Evolutionary conservation across 2,329 filamentous ascomycete species (phyloP).

Genomic region (Microcyclospora tardicrescens): DNA sequence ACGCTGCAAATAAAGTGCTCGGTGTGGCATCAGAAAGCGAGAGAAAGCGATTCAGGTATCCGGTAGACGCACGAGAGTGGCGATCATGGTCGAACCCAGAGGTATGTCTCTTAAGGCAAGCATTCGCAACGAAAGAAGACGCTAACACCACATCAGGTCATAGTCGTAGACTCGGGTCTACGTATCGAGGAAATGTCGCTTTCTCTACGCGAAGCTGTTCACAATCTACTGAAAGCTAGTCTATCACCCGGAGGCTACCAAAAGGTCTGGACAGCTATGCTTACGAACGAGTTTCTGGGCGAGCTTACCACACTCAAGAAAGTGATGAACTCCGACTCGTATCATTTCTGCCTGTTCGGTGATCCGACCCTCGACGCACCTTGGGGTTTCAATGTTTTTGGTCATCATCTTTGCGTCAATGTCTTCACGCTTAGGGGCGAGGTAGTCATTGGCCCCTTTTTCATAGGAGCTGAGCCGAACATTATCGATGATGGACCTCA

Average conservation of each 20-base stretch:
- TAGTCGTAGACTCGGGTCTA: slow-evolving; percentile 51
- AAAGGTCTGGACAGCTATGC: slow-evolving; percentile 56
- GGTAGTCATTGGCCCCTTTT: slow-evolving; percentile 58
- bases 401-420: slow-evolving; percentile 63
- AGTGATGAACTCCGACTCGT: slow-evolving; percentile 60
- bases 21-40: slow-evolving; percentile 26
- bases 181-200: slow-evolving; percentile 50
- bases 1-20: slow-evolving; percentile 29
- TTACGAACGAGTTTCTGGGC: slow-evolving; percentile 60
- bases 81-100: slow-evolving; percentile 59
- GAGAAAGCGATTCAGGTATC: slow-evolving; percentile 37
- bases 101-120: slow-evolving; percentile 1
- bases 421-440: slow-evolving; percentile 52
- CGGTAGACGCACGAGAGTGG: slow-evolving; percentile 59
- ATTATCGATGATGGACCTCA: slow-evolving; percentile 52
- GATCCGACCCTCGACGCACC: slow-evolving; percentile 41
- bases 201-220: slow-evolving; percentile 34
- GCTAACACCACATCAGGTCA: slow-evolving; percentile 29
- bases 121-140: no score
- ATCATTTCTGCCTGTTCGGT: slow-evolving; percentile 63
- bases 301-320: slow-evolving; percentile 46
- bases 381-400: slow-evolving; percentile 65
- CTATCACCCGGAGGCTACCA: slow-evolving; percentile 56
- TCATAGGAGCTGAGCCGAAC: slow-evolving; percentile 69
- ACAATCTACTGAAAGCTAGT: slow-evolving; percentile 43